Percentiles rank a stretch among this genome's conserved stretches.
These are phyloP conservation scores for Plantago lanceolata DNA, from an alignment of 305 asterid genomes.

Conservation along the genomic window DNA sequence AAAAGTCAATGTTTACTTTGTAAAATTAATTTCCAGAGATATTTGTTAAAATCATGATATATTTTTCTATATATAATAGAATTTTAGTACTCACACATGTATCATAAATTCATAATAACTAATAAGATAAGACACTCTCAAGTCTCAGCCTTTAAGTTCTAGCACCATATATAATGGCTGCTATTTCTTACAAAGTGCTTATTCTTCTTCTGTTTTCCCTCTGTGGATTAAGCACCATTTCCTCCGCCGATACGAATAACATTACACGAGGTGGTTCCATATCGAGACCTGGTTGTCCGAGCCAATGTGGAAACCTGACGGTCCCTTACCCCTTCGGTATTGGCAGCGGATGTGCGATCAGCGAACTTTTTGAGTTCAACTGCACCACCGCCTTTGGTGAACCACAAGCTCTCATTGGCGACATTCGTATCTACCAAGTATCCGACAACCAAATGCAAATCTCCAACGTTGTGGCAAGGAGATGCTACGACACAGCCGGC, in stretches of 20 bases:
- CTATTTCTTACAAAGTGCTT: too few relatives aligned
- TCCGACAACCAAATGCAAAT: conserved; percentile 37
- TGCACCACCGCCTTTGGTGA: conserved; percentile 30
- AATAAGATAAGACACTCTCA: too few relatives aligned
- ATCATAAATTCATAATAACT: too few relatives aligned
- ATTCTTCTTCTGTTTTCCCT: too few relatives aligned
- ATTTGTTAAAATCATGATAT: too few relatives aligned
- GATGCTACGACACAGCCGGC: conserved; percentile 29
- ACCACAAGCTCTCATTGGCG: conserved; percentile 25
- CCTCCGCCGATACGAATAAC: conserved; percentile 28
- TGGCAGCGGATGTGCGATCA: conserved; percentile 31
- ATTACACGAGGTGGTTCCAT: conserved; percentile 20
- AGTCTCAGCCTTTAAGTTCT: too few relatives aligned
- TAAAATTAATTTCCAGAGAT: too few relatives aligned
- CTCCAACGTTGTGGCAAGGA: conserved; percentile 27
- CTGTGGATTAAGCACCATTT: too few relatives aligned
- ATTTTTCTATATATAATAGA: too few relatives aligned
- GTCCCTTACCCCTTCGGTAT: conserved; percentile 53
- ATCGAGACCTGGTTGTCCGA: conserved; percentile 31
- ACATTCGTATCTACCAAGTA: conserved; percentile 22
- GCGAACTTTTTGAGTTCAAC: conserved; percentile 25
- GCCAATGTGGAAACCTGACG: conserved; percentile 39
- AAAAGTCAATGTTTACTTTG: too few relatives aligned
- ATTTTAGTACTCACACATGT: too few relatives aligned
- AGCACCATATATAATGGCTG: too few relatives aligned